Evolutionary conservation across 2,329 filamentous ascomycete species (phyloP).

Genomic region (Neophaeococcomyces mojaviensis): DNA sequence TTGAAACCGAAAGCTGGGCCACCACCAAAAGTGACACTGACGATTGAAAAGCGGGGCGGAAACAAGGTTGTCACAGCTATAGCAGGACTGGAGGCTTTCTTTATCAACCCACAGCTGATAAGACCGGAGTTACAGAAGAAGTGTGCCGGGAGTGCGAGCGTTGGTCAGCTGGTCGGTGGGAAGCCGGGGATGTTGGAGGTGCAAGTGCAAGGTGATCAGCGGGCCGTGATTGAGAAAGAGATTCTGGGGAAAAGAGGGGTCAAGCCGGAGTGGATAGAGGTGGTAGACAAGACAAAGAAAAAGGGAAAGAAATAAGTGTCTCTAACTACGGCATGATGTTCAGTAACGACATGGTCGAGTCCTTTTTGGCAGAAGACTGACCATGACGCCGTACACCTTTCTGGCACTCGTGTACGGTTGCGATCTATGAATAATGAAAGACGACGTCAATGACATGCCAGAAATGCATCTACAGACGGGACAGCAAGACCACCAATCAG

Average conservation of each 20-base stretch:
- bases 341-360: no score
- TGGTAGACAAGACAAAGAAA: conserved; percentile 62
- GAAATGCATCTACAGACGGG: no score
- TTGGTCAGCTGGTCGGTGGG: conserved; percentile 54
- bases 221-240: conserved; percentile 52
- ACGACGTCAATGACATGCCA: no score
- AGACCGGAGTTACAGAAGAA: conserved; percentile 61
- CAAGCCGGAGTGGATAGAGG: conserved; percentile 51
- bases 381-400: no score
- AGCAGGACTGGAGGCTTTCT: conserved; percentile 54
- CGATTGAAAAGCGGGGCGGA: conserved; percentile 56
- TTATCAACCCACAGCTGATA: conserved; percentile 51
- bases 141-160: conserved; percentile 61
- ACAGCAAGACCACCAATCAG: no score
- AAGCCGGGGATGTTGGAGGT: conserved; percentile 60
- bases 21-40: conserved; percentile 53
- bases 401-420: no score
- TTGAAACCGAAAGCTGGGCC: conserved; percentile 56
- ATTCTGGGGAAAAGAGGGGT: conserved; percentile 51
- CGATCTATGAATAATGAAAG: no score
- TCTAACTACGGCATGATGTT: not conserved
- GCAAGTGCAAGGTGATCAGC: conserved; percentile 60
- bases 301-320: conserved; percentile 43
- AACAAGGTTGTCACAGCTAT: conserved; percentile 60
- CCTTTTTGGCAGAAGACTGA: no score